Evolutionary conservation across 805 yeast genomes (phyloP).

Genomic region (Zygoascus flipseniorum): DNA sequence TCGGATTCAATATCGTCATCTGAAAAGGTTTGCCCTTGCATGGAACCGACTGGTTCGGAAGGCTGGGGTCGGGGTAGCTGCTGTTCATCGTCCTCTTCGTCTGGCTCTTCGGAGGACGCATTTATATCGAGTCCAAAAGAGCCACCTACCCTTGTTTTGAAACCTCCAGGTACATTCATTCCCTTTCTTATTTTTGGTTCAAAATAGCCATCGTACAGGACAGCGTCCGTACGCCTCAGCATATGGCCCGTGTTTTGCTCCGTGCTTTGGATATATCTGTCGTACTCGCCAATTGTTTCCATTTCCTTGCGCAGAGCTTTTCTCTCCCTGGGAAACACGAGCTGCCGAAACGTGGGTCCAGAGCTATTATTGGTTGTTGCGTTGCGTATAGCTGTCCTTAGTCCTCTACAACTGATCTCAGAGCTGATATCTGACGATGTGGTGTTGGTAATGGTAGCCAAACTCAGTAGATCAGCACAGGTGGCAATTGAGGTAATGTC

Average conservation of each 20-base stretch:
- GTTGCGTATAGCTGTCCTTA: conserved; percentile 9
- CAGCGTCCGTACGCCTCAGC: conserved; percentile 3
- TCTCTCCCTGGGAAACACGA: conserved; percentile 13
- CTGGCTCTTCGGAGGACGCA: background rate
- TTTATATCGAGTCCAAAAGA: conserved; percentile 1
- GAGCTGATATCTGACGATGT: conserved; percentile 5
- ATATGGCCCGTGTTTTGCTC: conserved; percentile 2
- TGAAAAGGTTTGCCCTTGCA: conserved; percentile 8
- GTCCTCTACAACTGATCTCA: conserved; percentile 15
- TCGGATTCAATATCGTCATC: conserved; percentile 22
- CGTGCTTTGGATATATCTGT: conserved; percentile 1
- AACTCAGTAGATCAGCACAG: conserved; percentile 22
- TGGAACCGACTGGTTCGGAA: background rate
- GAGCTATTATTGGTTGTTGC: background rate
- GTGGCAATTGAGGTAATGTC: conserved; percentile 16
- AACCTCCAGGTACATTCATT: background rate
- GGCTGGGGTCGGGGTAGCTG: background rate
- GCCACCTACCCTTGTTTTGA: conserved; percentile 9
- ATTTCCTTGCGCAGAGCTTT: conserved; percentile 6
- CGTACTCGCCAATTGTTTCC: conserved; percentile 6
- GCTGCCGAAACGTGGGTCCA: conserved; percentile 5
- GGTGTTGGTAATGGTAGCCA: conserved; percentile 14
- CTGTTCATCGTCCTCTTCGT: conserved; percentile 3
- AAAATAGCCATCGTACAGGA: conserved; percentile 12
- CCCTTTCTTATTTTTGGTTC: conserved; percentile 5